These are phyloP conservation scores for Linum usitatissimum DNA, from an alignment of 345 rosid genomes.

Conservation along the genomic window DNA sequence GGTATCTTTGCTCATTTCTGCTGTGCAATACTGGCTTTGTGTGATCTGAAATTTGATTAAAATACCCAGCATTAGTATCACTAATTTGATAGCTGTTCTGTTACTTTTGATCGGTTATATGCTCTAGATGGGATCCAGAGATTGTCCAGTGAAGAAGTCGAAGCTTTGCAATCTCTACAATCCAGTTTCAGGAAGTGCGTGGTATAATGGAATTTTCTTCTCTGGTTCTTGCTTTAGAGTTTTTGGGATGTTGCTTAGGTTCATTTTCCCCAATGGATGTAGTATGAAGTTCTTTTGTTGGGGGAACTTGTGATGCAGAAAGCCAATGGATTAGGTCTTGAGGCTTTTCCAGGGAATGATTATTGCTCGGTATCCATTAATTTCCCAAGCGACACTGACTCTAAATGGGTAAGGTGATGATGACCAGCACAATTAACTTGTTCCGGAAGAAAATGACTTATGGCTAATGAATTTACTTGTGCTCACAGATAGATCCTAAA, in stretches of 20 bases:
- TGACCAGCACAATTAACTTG: background rate
- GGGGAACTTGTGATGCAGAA: slow-evolving; percentile 34
- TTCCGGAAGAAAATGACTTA: background rate
- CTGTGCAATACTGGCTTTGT: background rate
- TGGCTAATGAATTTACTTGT: background rate
- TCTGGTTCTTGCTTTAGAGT: background rate
- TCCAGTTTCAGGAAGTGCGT: slow-evolving; percentile 72
- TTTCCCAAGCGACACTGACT: slow-evolving; percentile 62
- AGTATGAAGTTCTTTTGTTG: background rate
- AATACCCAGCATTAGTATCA: slow-evolving; percentile 1
- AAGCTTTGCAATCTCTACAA: slow-evolving; percentile 58
- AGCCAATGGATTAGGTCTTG: slow-evolving; percentile 83
- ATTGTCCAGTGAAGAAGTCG: slow-evolving; percentile 54
- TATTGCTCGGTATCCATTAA: slow-evolving; percentile 50
- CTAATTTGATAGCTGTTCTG: background rate
- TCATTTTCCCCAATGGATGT: too few relatives aligned
- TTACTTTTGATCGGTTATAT: slow-evolving; percentile 6
- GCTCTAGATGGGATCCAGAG: slow-evolving; percentile 36
- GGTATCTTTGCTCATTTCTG: slow-evolving; percentile 21
- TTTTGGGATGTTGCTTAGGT: background rate
- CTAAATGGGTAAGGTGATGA: slow-evolving; percentile 64
- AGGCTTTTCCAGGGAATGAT: slow-evolving; percentile 49
- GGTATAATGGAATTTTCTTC: slow-evolving; percentile 28
- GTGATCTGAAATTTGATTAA: background rate
- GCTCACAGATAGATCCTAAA: slow-evolving; percentile 67